Percentiles rank a stretch among this genome's conserved stretches.
Conservation (phyloP, 2,329 filamentous ascomycete genomes). For the Mycogone perniciosa region DNA sequence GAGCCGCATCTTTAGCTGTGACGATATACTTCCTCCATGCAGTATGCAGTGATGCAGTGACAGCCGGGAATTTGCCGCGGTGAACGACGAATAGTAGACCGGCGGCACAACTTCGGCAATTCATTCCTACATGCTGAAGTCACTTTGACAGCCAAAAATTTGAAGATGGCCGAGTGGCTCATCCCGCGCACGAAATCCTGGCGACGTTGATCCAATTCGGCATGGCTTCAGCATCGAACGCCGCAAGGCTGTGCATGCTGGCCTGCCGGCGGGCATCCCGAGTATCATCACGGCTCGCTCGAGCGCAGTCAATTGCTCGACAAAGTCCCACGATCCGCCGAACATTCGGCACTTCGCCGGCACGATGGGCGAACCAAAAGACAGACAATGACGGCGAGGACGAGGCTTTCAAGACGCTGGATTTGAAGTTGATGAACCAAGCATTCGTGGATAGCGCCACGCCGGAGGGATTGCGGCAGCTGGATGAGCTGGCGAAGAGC, state of each 20-base stretch:
- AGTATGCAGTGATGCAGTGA: not conserved
- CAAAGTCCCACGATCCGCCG: slow-evolving; percentile 19
- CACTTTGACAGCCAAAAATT: slow-evolving; percentile 25
- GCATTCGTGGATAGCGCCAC: slow-evolving; percentile 25
- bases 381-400: slow-evolving; percentile 19
- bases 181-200: slow-evolving; percentile 14
- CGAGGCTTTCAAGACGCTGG: slow-evolving; percentile 18
- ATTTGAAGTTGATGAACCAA: slow-evolving; percentile 27
- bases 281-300: slow-evolving; percentile 17
- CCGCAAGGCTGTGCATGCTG: slow-evolving; percentile 31
- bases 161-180: slow-evolving; percentile 19
- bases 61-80: too few relatives aligned
- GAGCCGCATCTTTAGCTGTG: not conserved
- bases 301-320: slow-evolving; percentile 20
- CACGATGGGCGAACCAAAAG: slow-evolving; percentile 22
- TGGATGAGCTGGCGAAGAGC: slow-evolving; percentile 31
- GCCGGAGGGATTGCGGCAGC: slow-evolving; percentile 26
- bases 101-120: slow-evolving; percentile 23
- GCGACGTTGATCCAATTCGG: slow-evolving; percentile 19
- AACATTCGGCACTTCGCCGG: slow-evolving; percentile 27
- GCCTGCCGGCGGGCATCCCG: slow-evolving; percentile 27
- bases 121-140: not conserved
- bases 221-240: slow-evolving; percentile 35
- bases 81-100: too few relatives aligned
- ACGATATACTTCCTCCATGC: not conserved